phyloP scores from a whole-genome alignment of 106 monocot genomes.

The Ottelia alismoides region DNA sequence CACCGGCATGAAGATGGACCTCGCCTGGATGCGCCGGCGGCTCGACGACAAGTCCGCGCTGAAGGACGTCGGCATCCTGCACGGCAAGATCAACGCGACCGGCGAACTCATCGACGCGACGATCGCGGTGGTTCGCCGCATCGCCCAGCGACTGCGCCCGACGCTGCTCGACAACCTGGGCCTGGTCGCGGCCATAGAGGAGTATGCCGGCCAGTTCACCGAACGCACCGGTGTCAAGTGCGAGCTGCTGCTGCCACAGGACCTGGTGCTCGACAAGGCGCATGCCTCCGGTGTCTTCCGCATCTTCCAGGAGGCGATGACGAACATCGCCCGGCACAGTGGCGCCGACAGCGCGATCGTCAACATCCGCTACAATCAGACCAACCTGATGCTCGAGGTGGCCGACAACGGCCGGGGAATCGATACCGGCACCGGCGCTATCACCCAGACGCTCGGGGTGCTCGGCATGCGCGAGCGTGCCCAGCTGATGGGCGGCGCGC shows the following conservation, averaged over 20 bases:
- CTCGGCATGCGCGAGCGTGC: background rate
- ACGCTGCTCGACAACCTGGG: background rate
- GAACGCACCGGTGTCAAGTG: background rate
- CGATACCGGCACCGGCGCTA: background rate
- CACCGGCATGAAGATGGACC: background rate
- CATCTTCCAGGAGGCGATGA: background rate
- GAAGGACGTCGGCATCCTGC: background rate
- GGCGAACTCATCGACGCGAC: background rate
- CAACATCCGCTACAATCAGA: background rate
- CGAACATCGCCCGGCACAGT: background rate
- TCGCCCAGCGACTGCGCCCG: background rate
- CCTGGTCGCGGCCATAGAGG: background rate
- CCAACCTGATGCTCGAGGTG: background rate
- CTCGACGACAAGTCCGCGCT: no score
- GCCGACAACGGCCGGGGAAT: background rate
- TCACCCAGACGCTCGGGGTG: background rate
- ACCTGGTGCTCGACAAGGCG: no score
- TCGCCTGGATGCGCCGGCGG: background rate
- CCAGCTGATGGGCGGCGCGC: background rate
- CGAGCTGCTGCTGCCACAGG: background rate
- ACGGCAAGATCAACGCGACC: background rate
- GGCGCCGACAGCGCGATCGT: background rate
- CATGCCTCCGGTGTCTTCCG: background rate
- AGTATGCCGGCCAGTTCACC: background rate
- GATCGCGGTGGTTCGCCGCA: background rate